Conservation (phyloP, 495 filamentous ascomycete genomes). For the Aspergillus affinis region DNA sequence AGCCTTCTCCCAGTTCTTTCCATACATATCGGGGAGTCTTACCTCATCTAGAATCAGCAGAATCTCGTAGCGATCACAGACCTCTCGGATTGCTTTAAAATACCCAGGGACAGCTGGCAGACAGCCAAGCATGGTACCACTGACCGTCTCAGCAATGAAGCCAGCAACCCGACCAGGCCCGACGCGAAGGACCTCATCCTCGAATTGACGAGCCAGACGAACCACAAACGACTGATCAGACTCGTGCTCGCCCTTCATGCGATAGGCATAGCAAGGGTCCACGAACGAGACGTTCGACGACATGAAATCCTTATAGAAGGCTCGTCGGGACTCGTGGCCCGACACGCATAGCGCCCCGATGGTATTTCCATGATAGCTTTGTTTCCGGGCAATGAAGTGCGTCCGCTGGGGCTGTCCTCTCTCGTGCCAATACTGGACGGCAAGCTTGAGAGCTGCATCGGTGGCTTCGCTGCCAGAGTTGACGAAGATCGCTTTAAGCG, state of each 20-base stretch:
- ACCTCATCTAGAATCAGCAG: conserved; percentile 44
- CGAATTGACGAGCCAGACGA: conserved; percentile 54
- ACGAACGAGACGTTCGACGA: conserved; percentile 27
- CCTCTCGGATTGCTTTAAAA: conserved; percentile 32
- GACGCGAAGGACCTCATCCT: conserved; percentile 61
- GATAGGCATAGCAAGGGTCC: conserved; percentile 42
- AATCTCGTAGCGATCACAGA: conserved; percentile 43
- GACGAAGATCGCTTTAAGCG: too few relatives aligned
- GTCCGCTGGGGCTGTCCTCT: conserved; percentile 23
- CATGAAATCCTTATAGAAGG: conserved; percentile 4
- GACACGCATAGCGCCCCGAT: conserved; percentile 55
- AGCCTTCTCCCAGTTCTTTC: too few relatives aligned
- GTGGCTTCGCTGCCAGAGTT: conserved; percentile 44
- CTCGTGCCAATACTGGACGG: conserved; percentile 38
- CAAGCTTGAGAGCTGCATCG: conserved; percentile 56
- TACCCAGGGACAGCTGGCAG: conserved; percentile 41
- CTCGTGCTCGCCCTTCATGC: conserved; percentile 29
- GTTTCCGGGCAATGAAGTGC: conserved; percentile 56
- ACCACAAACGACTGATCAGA: conserved; percentile 34
- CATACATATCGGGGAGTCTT: neutral
- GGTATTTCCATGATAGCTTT: conserved; percentile 64
- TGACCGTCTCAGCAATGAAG: conserved; percentile 63
- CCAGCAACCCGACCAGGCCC: conserved; percentile 63
- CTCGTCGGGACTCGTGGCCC: conserved; percentile 51
- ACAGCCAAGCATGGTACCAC: conserved; percentile 49